Evolutionary conservation across 306 rosid genomes (phyloP).

Genomic region (Pterocarpus macrocarpus): DNA sequence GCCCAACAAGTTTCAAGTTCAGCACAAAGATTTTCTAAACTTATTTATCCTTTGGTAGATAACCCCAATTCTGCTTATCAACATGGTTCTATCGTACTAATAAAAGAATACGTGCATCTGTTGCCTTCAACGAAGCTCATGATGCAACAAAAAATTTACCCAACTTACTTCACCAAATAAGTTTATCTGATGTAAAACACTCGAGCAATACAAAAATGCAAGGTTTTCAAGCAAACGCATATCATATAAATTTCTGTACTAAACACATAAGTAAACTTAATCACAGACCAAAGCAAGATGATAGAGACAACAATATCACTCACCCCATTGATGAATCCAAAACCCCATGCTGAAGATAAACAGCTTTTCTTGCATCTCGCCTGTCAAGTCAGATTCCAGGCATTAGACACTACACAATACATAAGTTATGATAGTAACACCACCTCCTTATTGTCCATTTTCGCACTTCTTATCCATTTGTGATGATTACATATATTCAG

Average conservation of each 20-base stretch:
- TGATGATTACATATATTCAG: constrained; percentile 1
- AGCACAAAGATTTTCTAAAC: not conserved
- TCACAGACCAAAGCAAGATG: constrained; percentile 24
- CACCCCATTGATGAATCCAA: constrained; percentile 97
- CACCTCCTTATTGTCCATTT: constrained; percentile 12
- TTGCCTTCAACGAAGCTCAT: constrained; percentile 14
- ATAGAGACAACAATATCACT: constrained; percentile 50
- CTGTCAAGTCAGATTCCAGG: constrained; percentile 62
- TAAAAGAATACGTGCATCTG: not conserved
- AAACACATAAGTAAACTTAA: constrained; percentile 1
- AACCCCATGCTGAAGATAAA: constrained; percentile 91
- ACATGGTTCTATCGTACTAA: not conserved
- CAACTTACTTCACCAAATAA: not conserved
- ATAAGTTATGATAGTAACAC: constrained; percentile 1
- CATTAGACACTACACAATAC: constrained; percentile 38
- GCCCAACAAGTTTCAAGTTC: not conserved
- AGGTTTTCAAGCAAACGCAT: constrained; percentile 9
- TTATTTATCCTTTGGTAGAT: not conserved
- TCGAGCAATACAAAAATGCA: constrained; percentile 5
- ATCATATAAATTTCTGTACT: not conserved
- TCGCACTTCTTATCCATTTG: not conserved
- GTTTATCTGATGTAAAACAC: not conserved
- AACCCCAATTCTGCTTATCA: not conserved
- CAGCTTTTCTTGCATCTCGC: constrained; percentile 87
- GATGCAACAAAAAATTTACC: not conserved